phyloP scores from a whole-genome alignment of 768 basidiomycete species.

The Paxillus rubicundulus region DNA sequence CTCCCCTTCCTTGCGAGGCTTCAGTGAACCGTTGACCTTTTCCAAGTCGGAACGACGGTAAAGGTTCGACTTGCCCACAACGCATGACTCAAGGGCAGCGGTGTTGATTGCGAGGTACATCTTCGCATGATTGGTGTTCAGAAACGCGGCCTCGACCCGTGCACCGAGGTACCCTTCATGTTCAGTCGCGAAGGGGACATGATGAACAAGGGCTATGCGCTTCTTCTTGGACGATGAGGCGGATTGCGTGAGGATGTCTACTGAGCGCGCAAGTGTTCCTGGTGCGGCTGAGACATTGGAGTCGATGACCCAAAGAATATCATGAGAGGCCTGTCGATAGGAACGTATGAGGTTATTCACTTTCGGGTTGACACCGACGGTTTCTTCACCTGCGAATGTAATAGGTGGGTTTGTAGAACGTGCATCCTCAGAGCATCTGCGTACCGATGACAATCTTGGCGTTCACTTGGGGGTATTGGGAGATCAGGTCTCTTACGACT shows the following conservation, averaged over 20 bases:
- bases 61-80: slow-evolving; percentile 94
- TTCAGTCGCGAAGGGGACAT: slow-evolving; percentile 86
- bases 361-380: slow-evolving; percentile 93
- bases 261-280: slow-evolving; percentile 79
- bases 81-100: slow-evolving; percentile 87
- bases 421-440: slow-evolving; percentile 15
- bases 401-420: background rate
- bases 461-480: slow-evolving; percentile 73
- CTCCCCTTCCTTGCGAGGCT: slow-evolving; percentile 36
- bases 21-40: slow-evolving; percentile 63
- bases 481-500: slow-evolving; percentile 73
- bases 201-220: slow-evolving; percentile 86
- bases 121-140: slow-evolving; percentile 97
- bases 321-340: slow-evolving; percentile 76
- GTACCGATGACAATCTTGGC: slow-evolving; percentile 76
- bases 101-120: slow-evolving; percentile 97
- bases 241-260: slow-evolving; percentile 63
- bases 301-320: slow-evolving; percentile 95
- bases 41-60: slow-evolving; percentile 90
- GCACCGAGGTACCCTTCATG: slow-evolving; percentile 73
- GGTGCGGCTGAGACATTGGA: slow-evolving; percentile 85
- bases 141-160: slow-evolving; percentile 85
- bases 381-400: slow-evolving; percentile 60
- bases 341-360: slow-evolving; percentile 93
- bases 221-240: slow-evolving; percentile 39